Base-by-base conservation (phyloP, 306 rosid genomes). In the Bauhinia variegata region DNA sequence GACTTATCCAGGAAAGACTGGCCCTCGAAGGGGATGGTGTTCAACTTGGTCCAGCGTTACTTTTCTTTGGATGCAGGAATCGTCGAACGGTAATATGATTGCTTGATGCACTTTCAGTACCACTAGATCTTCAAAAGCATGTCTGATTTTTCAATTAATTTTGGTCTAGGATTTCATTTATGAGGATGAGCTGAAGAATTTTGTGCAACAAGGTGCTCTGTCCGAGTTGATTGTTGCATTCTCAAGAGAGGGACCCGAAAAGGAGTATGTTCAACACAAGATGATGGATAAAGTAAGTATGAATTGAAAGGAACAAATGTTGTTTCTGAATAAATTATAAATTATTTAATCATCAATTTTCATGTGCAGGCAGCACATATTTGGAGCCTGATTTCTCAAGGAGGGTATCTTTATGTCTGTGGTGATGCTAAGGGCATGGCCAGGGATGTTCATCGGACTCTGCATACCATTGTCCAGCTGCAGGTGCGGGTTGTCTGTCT, bases 381-480 rank as follows among this genome's bases (percentile, higher is more conserved):
- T 30, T 91, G 97, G 97, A 78, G 83, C 79, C 56, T 88, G 72
- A 71, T 88, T 51, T 86, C 93, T 42, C 85, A 84, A 68, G 97
- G 93, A 32, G 97, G 80, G 17, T 91, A 91, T 73, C 78, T 91
- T 66, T 91, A 91, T 43, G 97, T 91, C 68, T 91, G 97, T 83
- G 97, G 97, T 73, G 97, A 91, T 78, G 97, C 97, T 60, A 91
- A 91, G 85, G 97, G 96, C 37, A 91, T 91, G 97, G 97, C 97
- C 46, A 80, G 83, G 63, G 97, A 91, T 69, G 97, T 91, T 65
- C 97, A 91, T 65, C 92, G 93, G 39, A 78, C 88, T 59, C 83
- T 88, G 79, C 97, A 88, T 76, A 77, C 86, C 52, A 73, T 91
- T 41, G 96, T 86, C 71, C 89, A 86, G 63, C 73, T 84, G 79